These are phyloP conservation scores for Stephanocyclus meneghinianus DNA, from an alignment of 352 stramenopile genomes.

Conservation along the genomic window DNA sequence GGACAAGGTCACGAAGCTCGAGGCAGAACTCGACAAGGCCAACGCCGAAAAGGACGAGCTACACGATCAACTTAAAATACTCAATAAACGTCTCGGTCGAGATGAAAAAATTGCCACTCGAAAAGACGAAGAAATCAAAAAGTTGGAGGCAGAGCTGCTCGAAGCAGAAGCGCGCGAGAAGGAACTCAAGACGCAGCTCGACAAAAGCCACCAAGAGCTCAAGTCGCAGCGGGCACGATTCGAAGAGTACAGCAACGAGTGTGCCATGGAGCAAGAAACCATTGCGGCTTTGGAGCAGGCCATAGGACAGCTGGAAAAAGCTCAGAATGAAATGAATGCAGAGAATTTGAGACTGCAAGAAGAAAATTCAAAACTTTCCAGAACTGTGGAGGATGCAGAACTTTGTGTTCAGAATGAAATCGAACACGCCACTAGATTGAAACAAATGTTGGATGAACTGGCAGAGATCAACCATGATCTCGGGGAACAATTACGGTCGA, in stretches of 20 bases:
- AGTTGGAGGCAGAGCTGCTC: slow-evolving; percentile 11
- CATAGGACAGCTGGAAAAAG: slow-evolving; percentile 36
- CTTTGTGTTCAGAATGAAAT: slow-evolving; percentile 49
- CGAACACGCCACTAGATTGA: slow-evolving; percentile 30
- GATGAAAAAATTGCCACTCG: slow-evolving; percentile 9
- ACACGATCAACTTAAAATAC: slow-evolving; percentile 19
- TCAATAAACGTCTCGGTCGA: slow-evolving; percentile 26
- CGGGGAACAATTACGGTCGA: slow-evolving; percentile 28
- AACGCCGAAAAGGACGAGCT: slow-evolving; percentile 33
- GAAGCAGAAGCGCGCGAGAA: slow-evolving; percentile 33
- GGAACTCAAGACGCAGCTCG: slow-evolving; percentile 22
- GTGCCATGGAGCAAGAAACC: slow-evolving; percentile 48
- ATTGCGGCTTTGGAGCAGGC: slow-evolving; percentile 34
- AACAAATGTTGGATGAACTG: slow-evolving; percentile 37
- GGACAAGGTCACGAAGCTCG: slow-evolving; percentile 23
- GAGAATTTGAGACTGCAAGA: slow-evolving; percentile 40
- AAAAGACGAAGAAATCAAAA: slow-evolving; percentile 41
- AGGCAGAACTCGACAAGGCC: slow-evolving; percentile 25
- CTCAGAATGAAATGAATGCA: slow-evolving; percentile 35
- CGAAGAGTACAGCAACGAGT: slow-evolving; percentile 39
- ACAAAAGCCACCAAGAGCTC: slow-evolving; percentile 32
- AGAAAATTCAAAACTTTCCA: slow-evolving; percentile 42
- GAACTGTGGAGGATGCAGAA: slow-evolving; percentile 36
- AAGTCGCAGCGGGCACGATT: slow-evolving; percentile 25
- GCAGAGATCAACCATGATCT: slow-evolving; percentile 45